Evolutionary conservation across 2,329 filamentous ascomycete genomes (phyloP), one percentile per base, ranked within the genome.

Genomic region (Arthrobotrys iridis): DNA sequence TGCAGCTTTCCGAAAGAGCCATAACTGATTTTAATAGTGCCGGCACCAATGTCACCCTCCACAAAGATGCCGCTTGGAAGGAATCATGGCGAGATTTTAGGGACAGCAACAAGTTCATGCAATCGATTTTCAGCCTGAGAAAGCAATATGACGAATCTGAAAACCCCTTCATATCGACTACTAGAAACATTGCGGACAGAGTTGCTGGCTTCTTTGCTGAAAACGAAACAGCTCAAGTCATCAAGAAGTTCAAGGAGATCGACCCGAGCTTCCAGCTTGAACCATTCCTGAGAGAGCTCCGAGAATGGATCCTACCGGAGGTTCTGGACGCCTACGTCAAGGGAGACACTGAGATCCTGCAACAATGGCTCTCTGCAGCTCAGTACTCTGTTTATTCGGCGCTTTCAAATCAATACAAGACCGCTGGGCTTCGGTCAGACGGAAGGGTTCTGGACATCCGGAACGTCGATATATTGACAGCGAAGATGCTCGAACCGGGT

Each of bases 261-360:
- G 95, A 99, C 79, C 94, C 95, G 3, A 87, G 87, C 78, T 99
- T 99, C 86, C 93, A 97, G 82, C 88, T 97, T 79, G 95, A 99
- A 83, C 91, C 93, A 0, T 99, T 98, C 85, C 84, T 98, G 59
- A 91, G 92, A 78, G 95, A 99, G 80, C 91, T 99, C 83, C 91
- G 95, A 82, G 94, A 98, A 83, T 99, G 98, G 83, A 98, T 99
- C 65, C 87, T 99, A 0, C 95, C 95, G 5, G 95, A 99, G 83
- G 95, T 98, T 1, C 87, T 99, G 15, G 95, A 99, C 81, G 95
- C 95, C 22, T 99, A 99, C 80, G 95, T 99, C 80, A 98, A 97
- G 86, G 95, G 93, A 48, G 95, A 99, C 79, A 87, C 90, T 8
- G 92, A 94, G 82, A 94, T 92, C 0, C 85, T 99, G 63, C 96